Evolutionary conservation across 352 stramenopile species (phyloP), one percentile per base, ranked within the genome.

Genomic region (Blastocystis sp.): DNA sequence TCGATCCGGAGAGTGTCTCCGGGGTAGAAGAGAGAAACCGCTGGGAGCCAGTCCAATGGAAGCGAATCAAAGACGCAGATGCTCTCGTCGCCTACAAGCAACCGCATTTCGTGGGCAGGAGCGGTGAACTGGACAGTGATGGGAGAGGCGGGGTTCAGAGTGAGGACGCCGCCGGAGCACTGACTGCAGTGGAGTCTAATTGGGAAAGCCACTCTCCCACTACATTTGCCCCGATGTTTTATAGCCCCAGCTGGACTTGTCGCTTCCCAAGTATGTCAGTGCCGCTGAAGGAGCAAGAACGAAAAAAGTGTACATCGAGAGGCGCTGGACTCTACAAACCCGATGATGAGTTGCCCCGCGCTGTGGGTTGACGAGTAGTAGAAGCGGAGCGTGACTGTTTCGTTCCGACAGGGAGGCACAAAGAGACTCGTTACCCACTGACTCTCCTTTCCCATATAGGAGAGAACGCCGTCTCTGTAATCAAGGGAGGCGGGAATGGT

Each of bases 151-250:
- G 24, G 14, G 27, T 59, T 57, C 24, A 24, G 44, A 27, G 42
- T 18, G 6, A 81, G 27, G 18, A 81, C 69, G n/a, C 56, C 38
- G 27, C 69, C 49, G 1, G 69, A 63, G 46, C 69, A 81, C 11
- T 64, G 49, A 65, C 63, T 81, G 14, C 69, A 36, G 40, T 81
- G 69, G 36, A 81, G 56, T 51, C 69, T 81, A 65, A 38, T 38
- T 34, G 24, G 16, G 0, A 44, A n/a, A 48, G 44, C 32, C 6
- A 51, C 16, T 4, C 7, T 4, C n/a, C 21, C 0, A 0, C 42
- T 65, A 81, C 69, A 81, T n/a, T 42, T 81, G 69, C 7, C 69
- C 69, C 4, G 69, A 49, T 27, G 48, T 81, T 42, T 81, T 81
- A 44, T 65, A 81, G 36, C 69, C 69, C 46, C 48, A 81, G 3